These are phyloP conservation scores for Pythium grandisporangium DNA, from an alignment of 352 stramenopile genomes.

Conservation along the genomic window DNA sequence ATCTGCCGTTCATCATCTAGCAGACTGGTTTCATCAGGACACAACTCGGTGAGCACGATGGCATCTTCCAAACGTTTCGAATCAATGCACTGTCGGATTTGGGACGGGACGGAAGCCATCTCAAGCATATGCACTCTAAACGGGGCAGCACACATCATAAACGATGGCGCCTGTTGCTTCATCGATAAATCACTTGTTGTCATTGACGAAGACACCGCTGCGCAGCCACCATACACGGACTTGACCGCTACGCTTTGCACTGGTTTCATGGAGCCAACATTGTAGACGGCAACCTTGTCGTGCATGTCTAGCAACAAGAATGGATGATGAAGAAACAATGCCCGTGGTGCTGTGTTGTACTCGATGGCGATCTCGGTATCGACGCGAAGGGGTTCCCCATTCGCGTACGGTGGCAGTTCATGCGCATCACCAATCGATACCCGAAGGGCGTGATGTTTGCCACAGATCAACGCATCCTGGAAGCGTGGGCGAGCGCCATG, in stretches of 20 bases:
- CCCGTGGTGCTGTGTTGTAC: slow-evolving; percentile 33
- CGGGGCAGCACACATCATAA: not conserved
- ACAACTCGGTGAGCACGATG: slow-evolving; percentile 53
- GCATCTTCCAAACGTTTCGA: slow-evolving; percentile 38
- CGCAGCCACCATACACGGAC: slow-evolving; percentile 22
- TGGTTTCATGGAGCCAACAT: slow-evolving; percentile 38
- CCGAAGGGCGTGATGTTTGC: slow-evolving; percentile 39
- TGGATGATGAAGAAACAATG: slow-evolving; percentile 48
- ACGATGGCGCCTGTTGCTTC: slow-evolving; percentile 12
- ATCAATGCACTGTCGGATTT: slow-evolving; percentile 31
- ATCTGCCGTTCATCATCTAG: slow-evolving; percentile 34
- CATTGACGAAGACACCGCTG: slow-evolving; percentile 4
- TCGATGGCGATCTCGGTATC: slow-evolving; percentile 34
- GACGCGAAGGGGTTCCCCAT: slow-evolving; percentile 22
- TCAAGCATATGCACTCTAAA: slow-evolving; percentile 35
- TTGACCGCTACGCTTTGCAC: slow-evolving; percentile 57
- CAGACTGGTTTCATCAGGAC: slow-evolving; percentile 51
- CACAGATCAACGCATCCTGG: slow-evolving; percentile 42
- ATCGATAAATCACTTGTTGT: slow-evolving; percentile 3
- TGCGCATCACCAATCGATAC: slow-evolving; percentile 27
- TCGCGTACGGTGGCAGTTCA: not conserved
- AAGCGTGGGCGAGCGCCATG: not conserved
- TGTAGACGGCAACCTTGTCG: slow-evolving; percentile 55
- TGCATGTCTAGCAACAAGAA: slow-evolving; percentile 55
- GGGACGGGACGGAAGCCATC: slow-evolving; percentile 43